A percentile compares a stretch with the other conserved stretches of the same genome.
Evolutionary conservation across 495 filamentous ascomycete genomes (phyloP).

Genomic region (Annulohypoxylon bovei): DNA sequence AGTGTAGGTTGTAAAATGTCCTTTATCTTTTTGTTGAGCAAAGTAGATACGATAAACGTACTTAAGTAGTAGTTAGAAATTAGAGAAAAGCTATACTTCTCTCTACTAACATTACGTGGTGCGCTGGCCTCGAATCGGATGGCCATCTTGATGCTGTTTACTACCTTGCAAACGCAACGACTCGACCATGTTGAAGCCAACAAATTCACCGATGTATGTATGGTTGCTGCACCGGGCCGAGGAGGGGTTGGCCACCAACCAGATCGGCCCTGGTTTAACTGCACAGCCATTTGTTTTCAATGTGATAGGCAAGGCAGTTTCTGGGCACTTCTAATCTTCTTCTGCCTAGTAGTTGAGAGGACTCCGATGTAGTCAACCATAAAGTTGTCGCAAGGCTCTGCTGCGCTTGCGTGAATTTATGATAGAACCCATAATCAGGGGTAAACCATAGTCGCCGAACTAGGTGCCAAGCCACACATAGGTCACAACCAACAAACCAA

Average conservation of each 20-base stretch:
- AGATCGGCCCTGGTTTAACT: not conserved
- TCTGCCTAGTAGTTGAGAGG: constrained; percentile 1
- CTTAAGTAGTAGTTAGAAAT: not conserved
- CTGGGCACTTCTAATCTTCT: not conserved
- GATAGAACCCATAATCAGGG: not conserved
- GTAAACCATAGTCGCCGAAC: constrained; percentile 6
- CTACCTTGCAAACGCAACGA: constrained; percentile 8
- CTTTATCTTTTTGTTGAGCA: not conserved
- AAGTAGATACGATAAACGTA: not conserved
- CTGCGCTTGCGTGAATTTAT: not conserved
- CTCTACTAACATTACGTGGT: not conserved
- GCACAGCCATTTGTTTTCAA: not conserved
- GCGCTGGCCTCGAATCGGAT: not conserved
- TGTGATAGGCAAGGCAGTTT: constrained; percentile 21
- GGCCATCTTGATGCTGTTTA: not conserved
- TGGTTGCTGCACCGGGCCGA: not conserved
- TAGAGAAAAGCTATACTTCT: not conserved
- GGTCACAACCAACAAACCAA: constrained; percentile 5
- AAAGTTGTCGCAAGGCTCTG: constrained; percentile 2
- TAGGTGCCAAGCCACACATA: constrained; percentile 14
- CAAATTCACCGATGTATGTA: not conserved
- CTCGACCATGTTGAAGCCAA: constrained; percentile 16
- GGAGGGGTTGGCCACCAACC: not conserved
- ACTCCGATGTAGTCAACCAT: not conserved
- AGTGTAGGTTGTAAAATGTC: not conserved